Conservation (phyloP, 805 yeast species). For the Peterozyma xylosa region DNA sequence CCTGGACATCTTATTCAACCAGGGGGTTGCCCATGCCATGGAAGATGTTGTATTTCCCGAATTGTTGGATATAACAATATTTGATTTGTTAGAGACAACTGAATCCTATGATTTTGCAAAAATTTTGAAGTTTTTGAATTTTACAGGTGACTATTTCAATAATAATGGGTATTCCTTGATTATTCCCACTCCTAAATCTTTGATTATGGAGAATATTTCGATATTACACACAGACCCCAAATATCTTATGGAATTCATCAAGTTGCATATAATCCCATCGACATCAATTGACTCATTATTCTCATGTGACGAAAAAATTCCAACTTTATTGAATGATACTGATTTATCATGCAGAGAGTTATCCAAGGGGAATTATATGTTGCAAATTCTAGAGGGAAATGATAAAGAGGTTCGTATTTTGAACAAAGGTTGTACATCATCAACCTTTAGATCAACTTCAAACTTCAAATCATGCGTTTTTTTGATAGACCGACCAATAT, state of each 20-base stretch:
- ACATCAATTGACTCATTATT: constrained; percentile 39
- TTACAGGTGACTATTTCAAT: constrained; percentile 31
- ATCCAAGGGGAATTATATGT: constrained; percentile 26
- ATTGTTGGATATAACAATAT: constrained; percentile 40
- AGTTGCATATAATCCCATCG: constrained; percentile 63
- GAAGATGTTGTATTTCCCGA: constrained; percentile 50
- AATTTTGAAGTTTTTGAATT: constrained; percentile 36
- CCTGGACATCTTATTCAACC: constrained; percentile 66
- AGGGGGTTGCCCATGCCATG: constrained; percentile 80
- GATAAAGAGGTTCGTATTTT: constrained; percentile 53
- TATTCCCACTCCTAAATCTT: constrained; percentile 58
- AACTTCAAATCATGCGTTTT: constrained; percentile 44
- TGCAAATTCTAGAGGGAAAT: constrained; percentile 37
- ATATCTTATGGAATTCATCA: constrained; percentile 43
- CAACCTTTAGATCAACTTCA: constrained; percentile 10
- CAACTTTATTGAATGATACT: constrained; percentile 35
- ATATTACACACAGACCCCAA: constrained; percentile 24
- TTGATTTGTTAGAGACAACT: constrained; percentile 50
- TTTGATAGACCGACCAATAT: constrained; percentile 60
- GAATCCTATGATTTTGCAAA: constrained; percentile 37
- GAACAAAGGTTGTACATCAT: constrained; percentile 52
- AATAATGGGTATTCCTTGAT: constrained; percentile 50
- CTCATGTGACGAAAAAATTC: constrained; percentile 37
- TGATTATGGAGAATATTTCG: constrained; percentile 44
- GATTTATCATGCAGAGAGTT: constrained; percentile 35